Evolutionary conservation across 1,284 basidiomycete genomes (phyloP).

Genomic region (Phellinidium pouzarii): DNA sequence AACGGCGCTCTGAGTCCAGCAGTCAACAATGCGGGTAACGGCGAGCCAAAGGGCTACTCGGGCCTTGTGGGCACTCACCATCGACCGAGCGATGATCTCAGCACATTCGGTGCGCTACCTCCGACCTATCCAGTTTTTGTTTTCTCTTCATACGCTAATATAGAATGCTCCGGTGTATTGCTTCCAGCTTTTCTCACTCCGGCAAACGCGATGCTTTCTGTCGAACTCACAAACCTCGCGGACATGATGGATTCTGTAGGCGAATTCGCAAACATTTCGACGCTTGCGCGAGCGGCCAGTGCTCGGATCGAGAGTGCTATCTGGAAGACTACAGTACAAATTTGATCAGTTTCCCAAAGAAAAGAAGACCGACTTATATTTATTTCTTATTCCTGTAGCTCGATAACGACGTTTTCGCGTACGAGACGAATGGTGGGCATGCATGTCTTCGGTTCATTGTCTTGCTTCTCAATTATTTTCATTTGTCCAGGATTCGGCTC

Average conservation of each 20-base stretch:
- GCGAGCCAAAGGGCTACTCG: constrained; percentile 25
- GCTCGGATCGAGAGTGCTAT: constrained; percentile 54
- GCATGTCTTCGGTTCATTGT: constrained; percentile 26
- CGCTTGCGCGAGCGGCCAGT: constrained; percentile 52
- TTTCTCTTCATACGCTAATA: neutral
- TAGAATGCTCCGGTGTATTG: no score
- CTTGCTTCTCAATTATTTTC: neutral
- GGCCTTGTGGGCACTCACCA: constrained; percentile 64
- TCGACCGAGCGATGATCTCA: constrained; percentile 69
- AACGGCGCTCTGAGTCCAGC: constrained; percentile 54
- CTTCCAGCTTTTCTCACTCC: constrained; percentile 60
- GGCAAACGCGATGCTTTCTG: constrained; percentile 75
- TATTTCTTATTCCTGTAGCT: constrained; percentile 33
- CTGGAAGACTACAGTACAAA: constrained; percentile 52
- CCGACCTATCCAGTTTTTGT: no score
- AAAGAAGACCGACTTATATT: constrained; percentile 5
- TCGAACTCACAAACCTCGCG: constrained; percentile 58
- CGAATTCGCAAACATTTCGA: constrained; percentile 38
- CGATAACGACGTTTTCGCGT: constrained; percentile 62
- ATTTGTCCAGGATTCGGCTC: constrained; percentile 47
- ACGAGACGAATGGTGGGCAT: constrained; percentile 55
- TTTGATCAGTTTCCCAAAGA: neutral
- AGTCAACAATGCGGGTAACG: constrained; percentile 43
- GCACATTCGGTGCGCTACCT: constrained; percentile 56
- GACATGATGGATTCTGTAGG: constrained; percentile 48